phyloP scores from a whole-genome alignment of 148 eudicot genomes.

The Heliosperma pusillum region DNA sequence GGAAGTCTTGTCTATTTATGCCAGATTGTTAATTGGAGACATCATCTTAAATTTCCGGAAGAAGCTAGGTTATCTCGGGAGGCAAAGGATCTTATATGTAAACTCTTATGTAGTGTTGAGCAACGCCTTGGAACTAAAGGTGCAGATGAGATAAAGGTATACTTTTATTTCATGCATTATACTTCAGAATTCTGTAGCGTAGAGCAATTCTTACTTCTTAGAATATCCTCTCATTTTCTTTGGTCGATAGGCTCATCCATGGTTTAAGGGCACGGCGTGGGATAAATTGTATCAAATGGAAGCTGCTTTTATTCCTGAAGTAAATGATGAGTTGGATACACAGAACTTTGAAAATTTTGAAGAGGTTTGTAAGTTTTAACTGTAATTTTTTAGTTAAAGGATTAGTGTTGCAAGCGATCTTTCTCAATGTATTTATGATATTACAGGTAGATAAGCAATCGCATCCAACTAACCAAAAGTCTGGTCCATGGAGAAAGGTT shows the following conservation, averaged over 20 bases:
- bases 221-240: conserved; percentile 8
- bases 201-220: neutral
- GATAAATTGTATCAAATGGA: conserved; percentile 78
- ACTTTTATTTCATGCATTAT: conserved; percentile 1
- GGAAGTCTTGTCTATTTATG: neutral
- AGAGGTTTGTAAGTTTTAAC: conserved; percentile 48
- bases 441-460: conserved; percentile 69
- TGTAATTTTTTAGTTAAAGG: neutral
- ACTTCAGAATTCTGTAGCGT: conserved; percentile 4
- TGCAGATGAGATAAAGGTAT: conserved; percentile 90
- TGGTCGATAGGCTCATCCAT: conserved; percentile 70
- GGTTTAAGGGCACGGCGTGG: conserved; percentile 90
- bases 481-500: conserved; percentile 99
- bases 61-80: conserved; percentile 95
- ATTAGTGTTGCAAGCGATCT: no score
- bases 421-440: conserved; percentile 15
- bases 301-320: conserved; percentile 98
- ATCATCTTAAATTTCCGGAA: conserved; percentile 91
- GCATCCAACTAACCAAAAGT: conserved; percentile 47
- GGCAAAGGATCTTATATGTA: conserved; percentile 93
- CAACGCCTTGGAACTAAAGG: conserved; percentile 95
- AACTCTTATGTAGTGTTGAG: conserved; percentile 87
- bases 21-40: conserved; percentile 98
- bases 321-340: conserved; percentile 94
- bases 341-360: conserved; percentile 97